Base-by-base conservation (phyloP, 345 rosid species). In the Salix purpurea region DNA sequence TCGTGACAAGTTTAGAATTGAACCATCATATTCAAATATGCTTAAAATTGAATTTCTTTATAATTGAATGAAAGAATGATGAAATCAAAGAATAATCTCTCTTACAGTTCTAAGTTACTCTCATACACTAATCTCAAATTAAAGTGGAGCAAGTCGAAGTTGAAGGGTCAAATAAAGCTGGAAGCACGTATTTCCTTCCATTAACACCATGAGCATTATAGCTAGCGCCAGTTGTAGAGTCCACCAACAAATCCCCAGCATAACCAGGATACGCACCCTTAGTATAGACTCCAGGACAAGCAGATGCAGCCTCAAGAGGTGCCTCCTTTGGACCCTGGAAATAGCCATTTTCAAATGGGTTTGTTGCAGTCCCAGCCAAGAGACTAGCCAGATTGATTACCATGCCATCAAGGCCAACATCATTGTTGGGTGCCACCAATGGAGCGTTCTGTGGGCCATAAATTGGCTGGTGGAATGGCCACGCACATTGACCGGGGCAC, bases 281-380 rank as follows among this genome's bases (percentile, higher is more conserved):
- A 0, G 71, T 80, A 39, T 67, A 81, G 0, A 81, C 19, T 7
- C 83, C 83, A 21, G 83, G 32, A 60, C 83, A 81, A 30, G 83
- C 80, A 2, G 80, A 81, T 12, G 80, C 83, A 23, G 80, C 83
- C 76, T 80, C 83, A 1, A 80, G 54, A 24, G 83, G 83, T 42
- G 83, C 83, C 36, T 80, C 79, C 50, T 76, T 76, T 2, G 83
- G 83, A n/a, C 83, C 83, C 67, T 76, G 83, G 52, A 72, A 81
- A 36, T 72, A 81, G 10, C 83, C 83, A 72, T 81, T 81, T 26
- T 77, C 83, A 46, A 76, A 76, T 0, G 83, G 83, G 74, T 81
- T 81, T 18, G 83, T 81, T 15, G 60, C 80, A 4, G 80, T 76
- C 28, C 83, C 83, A 13, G 83, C 83, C 77, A 81, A 32, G 46